Evolutionary conservation across 1,139 yeast species (phyloP), one percentile per base, ranked within the genome.

Genomic region (Pneumocystis murina): DNA sequence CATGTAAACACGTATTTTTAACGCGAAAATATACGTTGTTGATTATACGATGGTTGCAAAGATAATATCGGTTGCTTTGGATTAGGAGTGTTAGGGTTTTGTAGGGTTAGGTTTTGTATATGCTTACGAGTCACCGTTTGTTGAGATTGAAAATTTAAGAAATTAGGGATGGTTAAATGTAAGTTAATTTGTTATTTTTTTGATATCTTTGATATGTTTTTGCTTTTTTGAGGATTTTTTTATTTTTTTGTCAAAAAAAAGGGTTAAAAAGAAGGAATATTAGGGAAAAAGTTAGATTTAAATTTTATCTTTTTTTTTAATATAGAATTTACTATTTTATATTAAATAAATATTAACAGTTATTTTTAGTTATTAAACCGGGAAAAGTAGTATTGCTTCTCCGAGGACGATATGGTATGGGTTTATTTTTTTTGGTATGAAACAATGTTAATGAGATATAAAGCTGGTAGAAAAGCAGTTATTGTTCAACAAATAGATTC

Each of bases 401-500:
- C 12, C 17, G 43, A 3, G 60, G 60, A 7, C 14, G 60, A 14
- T 40, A 12, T 40, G 30, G 55, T 48, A 48, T 48, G 1, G 6
- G 3, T 1, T 6, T 2, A 48, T 48, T 20, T 24, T 24, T 24
- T 48, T 10, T 10, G 6, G 12, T 88, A 24, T 10, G 20, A 48
- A 12, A 24, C 10, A 12, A 10, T 48, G 10, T 48, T 48, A 24
- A 48, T 4, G 17, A 6, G 2, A 17, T n/a, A 48, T 48, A 10
- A 48, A 48, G 99, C 99, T 80, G 99, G 99, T 85, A 92, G 91
- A 89, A 94, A 94, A 87, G 98, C 94, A 73, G 98, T 94, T 79
- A 90, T 94, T 79, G 92, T 94, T 79, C 90, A 89, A 82, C 94
- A 97, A 75, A 95, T 88, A 80, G 98, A 94, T 78, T 97, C 92